Percentiles rank a stretch among this genome's conserved stretches.
These are phyloP conservation scores for Phycomyces nitens DNA, from an alignment of 192 early-diverging fungal genomes.

Conservation along the genomic window DNA sequence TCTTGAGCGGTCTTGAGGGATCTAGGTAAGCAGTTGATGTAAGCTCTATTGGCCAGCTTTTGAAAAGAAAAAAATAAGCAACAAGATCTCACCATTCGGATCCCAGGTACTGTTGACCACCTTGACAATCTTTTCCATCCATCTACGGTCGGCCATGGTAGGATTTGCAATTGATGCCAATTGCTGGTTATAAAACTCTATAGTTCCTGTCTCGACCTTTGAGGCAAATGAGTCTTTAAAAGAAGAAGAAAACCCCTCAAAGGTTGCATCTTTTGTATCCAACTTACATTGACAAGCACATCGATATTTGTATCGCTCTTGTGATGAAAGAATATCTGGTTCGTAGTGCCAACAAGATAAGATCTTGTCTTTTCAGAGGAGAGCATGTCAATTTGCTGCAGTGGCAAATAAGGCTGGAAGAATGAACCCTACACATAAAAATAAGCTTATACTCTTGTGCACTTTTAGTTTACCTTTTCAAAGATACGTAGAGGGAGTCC, in stretches of 20 bases:
- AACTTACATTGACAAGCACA: slow-evolving; percentile 70
- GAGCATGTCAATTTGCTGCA: slow-evolving; percentile 80
- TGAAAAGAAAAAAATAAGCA: too few species aligned
- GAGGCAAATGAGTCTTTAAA: not conserved
- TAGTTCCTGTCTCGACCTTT: slow-evolving; percentile 66
- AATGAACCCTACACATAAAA: slow-evolving; percentile 55
- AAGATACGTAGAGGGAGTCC: slow-evolving; percentile 59
- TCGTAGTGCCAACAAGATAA: slow-evolving; percentile 76
- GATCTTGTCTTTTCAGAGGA: slow-evolving; percentile 59
- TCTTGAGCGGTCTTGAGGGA: slow-evolving; percentile 44
- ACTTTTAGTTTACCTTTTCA: slow-evolving; percentile 41
- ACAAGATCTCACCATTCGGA: slow-evolving; percentile 41
- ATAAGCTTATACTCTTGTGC: not conserved
- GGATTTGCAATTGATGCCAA: slow-evolving; percentile 50
- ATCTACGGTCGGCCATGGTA: slow-evolving; percentile 69
- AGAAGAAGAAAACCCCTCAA: not conserved
- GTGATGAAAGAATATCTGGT: slow-evolving; percentile 76
- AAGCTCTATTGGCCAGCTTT: too few species aligned
- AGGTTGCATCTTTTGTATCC: not conserved
- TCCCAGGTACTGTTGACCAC: slow-evolving; percentile 56
- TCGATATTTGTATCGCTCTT: slow-evolving; percentile 61
- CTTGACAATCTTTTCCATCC: slow-evolving; percentile 76
- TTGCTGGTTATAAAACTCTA: slow-evolving; percentile 65
- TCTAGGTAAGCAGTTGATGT: too few species aligned
- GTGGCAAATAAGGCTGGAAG: slow-evolving; percentile 79